phyloP scores from a whole-genome alignment of 2,329 filamentous ascomycete genomes.

The Xylariales sp. region DNA sequence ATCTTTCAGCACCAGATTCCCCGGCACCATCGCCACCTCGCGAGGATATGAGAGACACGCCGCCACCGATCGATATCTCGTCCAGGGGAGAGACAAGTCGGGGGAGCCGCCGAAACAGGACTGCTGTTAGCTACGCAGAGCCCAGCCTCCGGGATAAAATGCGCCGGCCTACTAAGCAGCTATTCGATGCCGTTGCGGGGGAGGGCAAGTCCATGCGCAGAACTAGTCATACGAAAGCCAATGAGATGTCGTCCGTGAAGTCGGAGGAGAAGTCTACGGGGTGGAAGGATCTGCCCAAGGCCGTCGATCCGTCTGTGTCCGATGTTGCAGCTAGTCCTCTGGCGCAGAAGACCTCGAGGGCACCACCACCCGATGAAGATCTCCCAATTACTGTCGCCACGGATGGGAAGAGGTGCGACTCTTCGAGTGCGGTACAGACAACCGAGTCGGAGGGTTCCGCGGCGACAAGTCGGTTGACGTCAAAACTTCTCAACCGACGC shows the following conservation, averaged over 20 bases:
- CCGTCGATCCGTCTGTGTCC: not conserved
- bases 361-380: slow-evolving; percentile 19
- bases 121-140: slow-evolving; percentile 74
- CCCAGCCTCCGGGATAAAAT: slow-evolving; percentile 80
- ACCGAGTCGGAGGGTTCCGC: slow-evolving; percentile 10
- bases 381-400: slow-evolving; percentile 30
- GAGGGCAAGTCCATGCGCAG: slow-evolving; percentile 50
- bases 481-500: slow-evolving; percentile 19
- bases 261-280: slow-evolving; percentile 32
- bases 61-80: slow-evolving; percentile 55
- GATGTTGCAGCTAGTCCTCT: slow-evolving; percentile 35
- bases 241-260: slow-evolving; percentile 26
- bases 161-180: slow-evolving; percentile 71
- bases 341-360: slow-evolving; percentile 32
- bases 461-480: slow-evolving; percentile 9
- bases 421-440: slow-evolving; percentile 20
- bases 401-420: slow-evolving; percentile 37
- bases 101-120: slow-evolving; percentile 61
- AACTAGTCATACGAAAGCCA: slow-evolving; percentile 31
- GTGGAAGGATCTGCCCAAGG: slow-evolving; percentile 26
- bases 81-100: slow-evolving; percentile 54
- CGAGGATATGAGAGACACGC: slow-evolving; percentile 45
- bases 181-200: slow-evolving; percentile 69
- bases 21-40: slow-evolving; percentile 37
- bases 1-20: slow-evolving; percentile 42